A percentile compares a stretch with the other conserved stretches of the same genome.
These are phyloP conservation scores for Delonix regia DNA, from an alignment of 306 rosid species.

Conservation along the genomic window DNA sequence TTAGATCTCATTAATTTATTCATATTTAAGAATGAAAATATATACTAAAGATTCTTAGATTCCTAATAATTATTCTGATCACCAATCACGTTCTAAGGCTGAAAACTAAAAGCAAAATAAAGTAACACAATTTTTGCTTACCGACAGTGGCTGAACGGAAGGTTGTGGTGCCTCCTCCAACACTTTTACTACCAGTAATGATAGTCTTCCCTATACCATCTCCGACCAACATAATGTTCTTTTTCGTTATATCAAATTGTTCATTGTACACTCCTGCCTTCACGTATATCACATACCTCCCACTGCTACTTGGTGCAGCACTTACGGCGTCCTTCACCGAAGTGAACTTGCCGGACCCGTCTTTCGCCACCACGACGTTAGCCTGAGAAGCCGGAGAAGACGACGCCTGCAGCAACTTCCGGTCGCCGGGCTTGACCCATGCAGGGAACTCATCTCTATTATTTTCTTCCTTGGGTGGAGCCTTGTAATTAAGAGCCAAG, in stretches of 20 bases:
- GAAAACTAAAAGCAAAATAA: not conserved
- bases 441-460: constrained; percentile 58
- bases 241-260: constrained; percentile 59
- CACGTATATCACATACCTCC: constrained; percentile 77
- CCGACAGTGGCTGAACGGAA: constrained; percentile 95
- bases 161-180: no score
- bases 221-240: no score
- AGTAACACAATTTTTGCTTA: constrained; percentile 42
- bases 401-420: constrained; percentile 69
- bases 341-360: constrained; percentile 71
- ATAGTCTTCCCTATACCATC: no score
- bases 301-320: constrained; percentile 58
- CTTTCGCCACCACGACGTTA: constrained; percentile 68
- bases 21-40: no score
- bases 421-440: constrained; percentile 75
- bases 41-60: no score
- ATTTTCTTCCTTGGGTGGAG: constrained; percentile 18
- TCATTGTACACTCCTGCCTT: constrained; percentile 76
- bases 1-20: no score
- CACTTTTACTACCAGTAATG: no score
- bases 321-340: constrained; percentile 57
- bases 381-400: constrained; percentile 58
- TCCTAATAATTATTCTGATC: no score
- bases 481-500: constrained; percentile 52
- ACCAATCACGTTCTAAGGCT: no score